Base-by-base conservation (phyloP, 2,329 filamentous ascomycete species). In the Nothopassalora personata region DNA sequence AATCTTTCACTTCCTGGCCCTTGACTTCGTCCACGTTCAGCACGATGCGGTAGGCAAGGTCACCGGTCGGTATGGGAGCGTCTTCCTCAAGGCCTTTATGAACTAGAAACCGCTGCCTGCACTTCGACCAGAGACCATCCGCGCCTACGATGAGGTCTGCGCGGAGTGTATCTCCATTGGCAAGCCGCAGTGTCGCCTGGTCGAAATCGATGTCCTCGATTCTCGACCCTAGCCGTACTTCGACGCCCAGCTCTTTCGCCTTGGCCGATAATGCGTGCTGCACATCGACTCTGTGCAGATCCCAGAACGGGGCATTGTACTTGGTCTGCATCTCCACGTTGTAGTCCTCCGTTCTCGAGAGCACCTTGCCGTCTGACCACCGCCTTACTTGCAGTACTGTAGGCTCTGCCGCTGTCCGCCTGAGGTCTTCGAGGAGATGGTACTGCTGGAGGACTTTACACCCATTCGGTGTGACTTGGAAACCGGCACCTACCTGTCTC, bases 31-130 rank as follows among this genome's bases (percentile, higher is more conserved):
- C 77, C 0, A 80, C 67, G 0, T 74, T 70, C 3, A 88, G 73
- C 0, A 86, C 80, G 34, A 88, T 81, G 1, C 86, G 77, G 66
- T 87, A 89, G 1, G 85, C 86, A 13, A 88, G 70, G 67, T 89
- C 86, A 0, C 85, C 86, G 0, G 85, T 88, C 0, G 83, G 80
- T 7, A 80, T 69, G 0, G 85, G 83, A 5, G 75, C 72, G 36
- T 82, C 80, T 30, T 63, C 62, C 45, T 63, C 63, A 27, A 59
- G 60, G 5, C 68, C 70, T 4, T 75, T 72, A 0, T 67, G 72
- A 0, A 77, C 77, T 0, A 83, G 69, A 15, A 82, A 79, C 3
- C 73, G 72, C 53, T 79, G 76, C 0, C 85, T 77, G 48, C 80
- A 84, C 11, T 75, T 74, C 1, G 83, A 86, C 83, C 84, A 86